Base-by-base conservation (phyloP, 140 eudicot species). In the Ambrosia hybrid region DNA sequence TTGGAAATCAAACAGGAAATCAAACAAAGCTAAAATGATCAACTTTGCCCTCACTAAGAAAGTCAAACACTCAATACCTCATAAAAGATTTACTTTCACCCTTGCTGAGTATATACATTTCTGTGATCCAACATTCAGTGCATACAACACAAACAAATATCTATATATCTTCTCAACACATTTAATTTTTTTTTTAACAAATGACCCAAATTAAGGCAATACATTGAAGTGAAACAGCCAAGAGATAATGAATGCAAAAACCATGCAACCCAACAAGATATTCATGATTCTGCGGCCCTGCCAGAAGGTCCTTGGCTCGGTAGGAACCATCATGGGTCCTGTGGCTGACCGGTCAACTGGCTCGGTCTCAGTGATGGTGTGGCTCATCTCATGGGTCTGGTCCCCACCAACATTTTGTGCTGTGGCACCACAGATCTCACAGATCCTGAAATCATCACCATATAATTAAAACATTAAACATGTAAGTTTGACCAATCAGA, bases 141-240 rank as follows among this genome's bases (percentile, higher is more conserved):
- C 46, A 72, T 59, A 72, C 51, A 15, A 49, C 63, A 72, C 60
- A 21, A 5, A 71, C 17, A 15, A 48, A 73, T 37, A 73, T 49
- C 51, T 52, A 70, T 70, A 21, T 21, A 15, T 36, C 61, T 64
- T 64, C 55, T 9, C 37, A 65, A 15, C 11, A 38, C 41, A n/a
- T 55, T 70, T 14, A 9, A 53, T 70, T 7, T 55, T 67, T 33
- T 12, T 60, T 43, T 30, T 60, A 21, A 21, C 66, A 60, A 49
- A 41, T 41, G 46, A 57, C 64, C 45, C 6, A 0, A 65, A 72
- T 65, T 67, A 72, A 72, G 82, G 84, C 38, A 83, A 70, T 68
- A 88, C 81, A 70, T 83, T 83, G 62, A 88, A 88, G 80, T 85
- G 95, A 77, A 85, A 88, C 62, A 88, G 85, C 95, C 95, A 88